These are phyloP conservation scores for Trametes punicea DNA, from an alignment of 768 basidiomycete genomes.

Conservation along the genomic window DNA sequence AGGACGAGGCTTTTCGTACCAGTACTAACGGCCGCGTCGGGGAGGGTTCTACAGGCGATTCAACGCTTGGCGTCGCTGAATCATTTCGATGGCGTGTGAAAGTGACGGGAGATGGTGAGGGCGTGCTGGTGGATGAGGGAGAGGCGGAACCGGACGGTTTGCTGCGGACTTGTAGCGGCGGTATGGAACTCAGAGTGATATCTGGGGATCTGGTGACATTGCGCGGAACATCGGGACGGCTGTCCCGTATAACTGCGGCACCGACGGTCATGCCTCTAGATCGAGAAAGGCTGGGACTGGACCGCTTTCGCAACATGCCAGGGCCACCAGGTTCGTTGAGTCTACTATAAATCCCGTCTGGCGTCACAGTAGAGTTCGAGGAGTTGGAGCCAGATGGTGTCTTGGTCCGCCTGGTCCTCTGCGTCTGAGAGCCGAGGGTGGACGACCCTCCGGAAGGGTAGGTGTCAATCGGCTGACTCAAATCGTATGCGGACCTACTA, in stretches of 20 bases:
- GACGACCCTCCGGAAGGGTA: neutral
- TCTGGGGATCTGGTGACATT: neutral
- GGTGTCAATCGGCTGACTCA: constrained; percentile 7
- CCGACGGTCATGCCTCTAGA: constrained; percentile 26
- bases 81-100: constrained; percentile 16
- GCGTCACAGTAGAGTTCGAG: constrained; percentile 20
- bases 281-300: constrained; percentile 12
- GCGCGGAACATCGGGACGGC: constrained; percentile 5
- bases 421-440: neutral
- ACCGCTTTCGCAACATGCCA: constrained; percentile 5
- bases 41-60: constrained; percentile 16
- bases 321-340: constrained; percentile 13
- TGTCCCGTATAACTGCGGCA: constrained; percentile 2
- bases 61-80: constrained; percentile 10
- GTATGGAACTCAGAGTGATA: neutral
- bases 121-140: constrained; percentile 16
- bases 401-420: constrained; percentile 14
- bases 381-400: constrained; percentile 20
- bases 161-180: constrained; percentile 18
- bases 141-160: constrained; percentile 23
- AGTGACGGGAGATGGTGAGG: constrained; percentile 17
- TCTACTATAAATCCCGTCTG: constrained; percentile 8
- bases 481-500: constrained; percentile 10
- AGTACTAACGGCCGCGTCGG: constrained; percentile 24
- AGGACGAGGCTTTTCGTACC: constrained; percentile 27